Conservation (phyloP, 1,284 basidiomycete genomes). For the Quambalaria eucalypti region DNA sequence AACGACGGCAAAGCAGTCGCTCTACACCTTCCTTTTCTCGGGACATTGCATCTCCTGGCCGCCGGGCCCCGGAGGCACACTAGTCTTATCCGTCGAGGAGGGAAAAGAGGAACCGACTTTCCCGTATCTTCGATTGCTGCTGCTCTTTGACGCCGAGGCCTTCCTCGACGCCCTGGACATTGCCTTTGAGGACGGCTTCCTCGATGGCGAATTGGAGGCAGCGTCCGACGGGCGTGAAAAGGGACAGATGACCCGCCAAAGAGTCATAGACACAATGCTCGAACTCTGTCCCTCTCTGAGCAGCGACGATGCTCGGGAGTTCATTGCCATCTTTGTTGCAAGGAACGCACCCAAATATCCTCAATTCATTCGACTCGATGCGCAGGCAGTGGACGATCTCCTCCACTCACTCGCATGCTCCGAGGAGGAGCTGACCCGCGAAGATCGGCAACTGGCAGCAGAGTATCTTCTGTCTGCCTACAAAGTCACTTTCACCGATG, state of each 20-base stretch:
- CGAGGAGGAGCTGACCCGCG: conserved; percentile 56
- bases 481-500: conserved; percentile 63
- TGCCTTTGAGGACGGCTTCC: conserved; percentile 83
- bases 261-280: conserved; percentile 74
- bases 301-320: conserved; percentile 50
- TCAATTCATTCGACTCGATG: conserved; percentile 69
- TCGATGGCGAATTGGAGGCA: conserved; percentile 61
- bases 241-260: conserved; percentile 59
- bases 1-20: conserved; percentile 52
- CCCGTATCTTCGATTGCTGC: conserved; percentile 74
- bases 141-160: conserved; percentile 85
- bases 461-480: conserved; percentile 92
- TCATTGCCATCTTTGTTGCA: conserved; percentile 89
- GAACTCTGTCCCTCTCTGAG: conserved; percentile 55
- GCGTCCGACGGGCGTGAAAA: background rate
- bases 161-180: conserved; percentile 88
- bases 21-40: conserved; percentile 63
- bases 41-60: conserved; percentile 75
- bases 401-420: conserved; percentile 70
- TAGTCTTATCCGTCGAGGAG: conserved; percentile 55
- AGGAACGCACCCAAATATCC: conserved; percentile 94
- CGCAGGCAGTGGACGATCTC: conserved; percentile 63
- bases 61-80: conserved; percentile 58
- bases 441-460: conserved; percentile 87
- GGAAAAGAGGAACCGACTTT: conserved; percentile 51